A percentile compares a stretch with the other conserved stretches of the same genome.
phyloP scores from a whole-genome alignment of 2,329 filamentous ascomycete species.

The Basipetospora chlamydospora region DNA sequence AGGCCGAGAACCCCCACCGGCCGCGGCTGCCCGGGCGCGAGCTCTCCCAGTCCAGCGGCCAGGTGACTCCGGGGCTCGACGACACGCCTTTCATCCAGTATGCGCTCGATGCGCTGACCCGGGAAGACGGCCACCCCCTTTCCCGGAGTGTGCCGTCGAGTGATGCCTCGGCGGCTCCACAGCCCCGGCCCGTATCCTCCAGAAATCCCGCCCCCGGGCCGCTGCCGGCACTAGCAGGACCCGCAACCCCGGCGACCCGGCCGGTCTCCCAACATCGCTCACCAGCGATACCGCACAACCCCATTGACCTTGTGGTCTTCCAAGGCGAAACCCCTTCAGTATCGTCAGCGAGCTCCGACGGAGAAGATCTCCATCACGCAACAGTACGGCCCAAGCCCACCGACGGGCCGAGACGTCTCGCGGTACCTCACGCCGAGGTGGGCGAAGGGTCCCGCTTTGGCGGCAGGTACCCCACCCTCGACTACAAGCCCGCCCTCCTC shows the following conservation, averaged over 20 bases:
- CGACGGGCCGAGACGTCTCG: constrained; percentile 14
- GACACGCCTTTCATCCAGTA: constrained; percentile 81
- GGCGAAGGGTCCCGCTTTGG: constrained; percentile 6
- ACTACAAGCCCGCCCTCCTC: constrained; percentile 51
- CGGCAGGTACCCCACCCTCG: constrained; percentile 9
- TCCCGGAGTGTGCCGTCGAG: constrained; percentile 16
- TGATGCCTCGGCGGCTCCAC: constrained; percentile 13
- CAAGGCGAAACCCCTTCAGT: neutral
- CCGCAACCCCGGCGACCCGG: neutral
- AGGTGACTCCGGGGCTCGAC: constrained; percentile 63
- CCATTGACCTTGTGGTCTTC: neutral
- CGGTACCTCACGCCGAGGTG: constrained; percentile 17
- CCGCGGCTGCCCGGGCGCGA: constrained; percentile 10
- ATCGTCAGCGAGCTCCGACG: neutral
- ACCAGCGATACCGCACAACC: neutral
- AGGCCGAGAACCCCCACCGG: constrained; percentile 17
- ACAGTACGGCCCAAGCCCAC: constrained; percentile 3
- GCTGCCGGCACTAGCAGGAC: neutral
- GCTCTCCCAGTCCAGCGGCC: constrained; percentile 16
- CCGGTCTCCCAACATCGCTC: no score
- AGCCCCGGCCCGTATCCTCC: no score
- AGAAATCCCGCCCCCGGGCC: neutral
- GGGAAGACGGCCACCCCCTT: constrained; percentile 42
- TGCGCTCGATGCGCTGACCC: constrained; percentile 74
- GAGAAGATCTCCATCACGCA: no score